phyloP scores from a whole-genome alignment of 805 yeast species.

The Saitoella complicata region DNA sequence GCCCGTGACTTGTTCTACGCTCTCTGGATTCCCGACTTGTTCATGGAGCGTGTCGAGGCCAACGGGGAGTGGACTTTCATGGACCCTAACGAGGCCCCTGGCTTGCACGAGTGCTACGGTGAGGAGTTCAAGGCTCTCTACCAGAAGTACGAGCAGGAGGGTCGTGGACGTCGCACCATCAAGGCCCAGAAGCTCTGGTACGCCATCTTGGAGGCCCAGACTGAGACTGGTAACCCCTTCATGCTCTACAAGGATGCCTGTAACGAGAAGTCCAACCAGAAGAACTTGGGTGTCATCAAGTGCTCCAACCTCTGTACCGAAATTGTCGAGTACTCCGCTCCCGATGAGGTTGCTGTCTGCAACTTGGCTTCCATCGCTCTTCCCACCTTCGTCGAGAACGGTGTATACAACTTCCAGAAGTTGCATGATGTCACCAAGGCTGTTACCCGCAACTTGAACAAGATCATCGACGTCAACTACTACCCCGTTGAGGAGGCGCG shows the following conservation, averaged over 20 bases:
- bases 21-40: slow-evolving; percentile 86
- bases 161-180: slow-evolving; percentile 44
- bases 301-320: slow-evolving; percentile 92
- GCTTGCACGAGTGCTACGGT: slow-evolving; percentile 68
- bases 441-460: slow-evolving; percentile 61
- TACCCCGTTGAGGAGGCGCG: slow-evolving; percentile 74
- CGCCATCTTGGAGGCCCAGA: slow-evolving; percentile 77
- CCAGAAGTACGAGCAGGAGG: slow-evolving; percentile 53
- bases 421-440: slow-evolving; percentile 67
- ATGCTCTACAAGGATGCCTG: slow-evolving; percentile 88
- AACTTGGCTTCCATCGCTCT: slow-evolving; percentile 82
- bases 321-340: slow-evolving; percentile 77
- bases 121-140: slow-evolving; percentile 64
- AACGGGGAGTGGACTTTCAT: slow-evolving; percentile 77
- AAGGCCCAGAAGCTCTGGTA: slow-evolving; percentile 87
- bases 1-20: slow-evolving; percentile 91
- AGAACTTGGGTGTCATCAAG: slow-evolving; percentile 81
- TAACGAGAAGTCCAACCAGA: slow-evolving; percentile 73
- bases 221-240: slow-evolving; percentile 93
- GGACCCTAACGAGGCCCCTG: slow-evolving; percentile 80
- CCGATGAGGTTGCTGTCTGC: slow-evolving; percentile 92
- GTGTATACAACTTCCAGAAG: slow-evolving; percentile 50
- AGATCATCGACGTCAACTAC: slow-evolving; percentile 65
- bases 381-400: slow-evolving; percentile 51
- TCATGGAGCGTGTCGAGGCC: slow-evolving; percentile 75